Percentiles rank a stretch among this genome's conserved stretches.
These are phyloP conservation scores for Scalesia atractyloides DNA, from an alignment of 129 eudicot species.

Conservation along the genomic window DNA sequence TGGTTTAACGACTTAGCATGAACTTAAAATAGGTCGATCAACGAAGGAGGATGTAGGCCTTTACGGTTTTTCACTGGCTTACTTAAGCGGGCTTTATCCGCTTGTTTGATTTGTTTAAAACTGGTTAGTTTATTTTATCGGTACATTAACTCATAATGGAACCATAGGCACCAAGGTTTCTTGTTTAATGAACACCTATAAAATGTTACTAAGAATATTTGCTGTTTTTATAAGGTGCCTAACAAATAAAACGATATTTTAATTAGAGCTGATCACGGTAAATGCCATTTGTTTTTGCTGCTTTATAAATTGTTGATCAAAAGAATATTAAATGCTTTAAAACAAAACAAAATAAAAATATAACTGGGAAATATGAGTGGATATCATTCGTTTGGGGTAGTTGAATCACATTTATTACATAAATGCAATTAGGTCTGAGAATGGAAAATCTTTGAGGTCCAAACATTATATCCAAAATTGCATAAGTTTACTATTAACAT, in stretches of 20 bases:
- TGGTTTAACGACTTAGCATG: too few relatives aligned
- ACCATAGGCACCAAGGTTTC: neutral
- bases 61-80: too few relatives aligned
- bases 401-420: constrained; percentile 19
- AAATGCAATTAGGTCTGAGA: neutral
- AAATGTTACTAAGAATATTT: neutral
- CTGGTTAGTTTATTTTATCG: too few relatives aligned
- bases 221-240: neutral
- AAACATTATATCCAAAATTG: neutral
- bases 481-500: neutral
- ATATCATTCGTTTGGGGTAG: constrained; percentile 16
- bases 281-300: neutral
- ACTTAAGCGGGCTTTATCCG: too few relatives aligned
- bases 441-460: neutral
- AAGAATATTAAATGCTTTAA: constrained; percentile 3
- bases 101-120: too few relatives aligned
- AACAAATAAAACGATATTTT: neutral
- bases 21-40: too few relatives aligned
- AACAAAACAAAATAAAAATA: neutral
- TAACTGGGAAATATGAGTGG: neutral
- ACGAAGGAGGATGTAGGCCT: too few relatives aligned
- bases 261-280: neutral
- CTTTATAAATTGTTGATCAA: too few relatives aligned
- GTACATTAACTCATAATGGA: neutral
- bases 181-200: neutral